Conservation (phyloP, 345 rosid genomes). For the Aegle marmelos region DNA sequence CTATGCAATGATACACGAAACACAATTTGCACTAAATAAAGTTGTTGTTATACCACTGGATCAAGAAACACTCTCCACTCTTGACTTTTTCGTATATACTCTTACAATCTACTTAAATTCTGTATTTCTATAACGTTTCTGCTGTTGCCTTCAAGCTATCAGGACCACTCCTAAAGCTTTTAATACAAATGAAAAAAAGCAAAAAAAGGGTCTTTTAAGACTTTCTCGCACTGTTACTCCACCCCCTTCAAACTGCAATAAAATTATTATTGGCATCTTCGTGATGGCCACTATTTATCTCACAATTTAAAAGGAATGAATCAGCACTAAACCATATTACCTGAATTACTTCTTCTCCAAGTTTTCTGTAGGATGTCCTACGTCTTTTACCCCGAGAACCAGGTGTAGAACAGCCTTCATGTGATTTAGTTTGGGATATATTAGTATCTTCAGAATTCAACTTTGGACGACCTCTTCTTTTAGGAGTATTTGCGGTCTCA, state of each 20-base stretch:
- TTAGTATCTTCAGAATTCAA: slow-evolving; percentile 22
- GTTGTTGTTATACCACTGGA: background rate
- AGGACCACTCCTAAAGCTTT: background rate
- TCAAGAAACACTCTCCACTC: background rate
- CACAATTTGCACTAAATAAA: background rate
- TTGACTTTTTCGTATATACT: background rate
- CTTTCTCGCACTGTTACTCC: background rate
- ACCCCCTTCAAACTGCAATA: background rate
- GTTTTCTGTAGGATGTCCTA: slow-evolving; percentile 36
- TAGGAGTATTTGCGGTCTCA: slow-evolving; percentile 19
- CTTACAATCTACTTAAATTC: background rate
- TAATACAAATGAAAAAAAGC: background rate
- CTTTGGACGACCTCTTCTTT: slow-evolving; percentile 23
- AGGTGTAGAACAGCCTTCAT: slow-evolving; percentile 21
- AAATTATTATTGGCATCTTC: background rate
- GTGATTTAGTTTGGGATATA: slow-evolving; percentile 15
- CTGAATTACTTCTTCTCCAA: slow-evolving; percentile 59
- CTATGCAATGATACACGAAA: background rate
- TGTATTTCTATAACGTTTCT: background rate
- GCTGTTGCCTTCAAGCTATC: background rate
- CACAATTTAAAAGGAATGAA: too few relatives aligned
- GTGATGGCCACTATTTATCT: background rate
- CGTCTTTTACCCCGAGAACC: slow-evolving; percentile 25
- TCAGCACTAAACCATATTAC: slow-evolving; percentile 30
- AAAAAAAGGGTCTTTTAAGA: background rate